These are phyloP conservation scores for Neurospora sp. DNA, from an alignment of 495 filamentous ascomycete genomes.

Conservation along the genomic window DNA sequence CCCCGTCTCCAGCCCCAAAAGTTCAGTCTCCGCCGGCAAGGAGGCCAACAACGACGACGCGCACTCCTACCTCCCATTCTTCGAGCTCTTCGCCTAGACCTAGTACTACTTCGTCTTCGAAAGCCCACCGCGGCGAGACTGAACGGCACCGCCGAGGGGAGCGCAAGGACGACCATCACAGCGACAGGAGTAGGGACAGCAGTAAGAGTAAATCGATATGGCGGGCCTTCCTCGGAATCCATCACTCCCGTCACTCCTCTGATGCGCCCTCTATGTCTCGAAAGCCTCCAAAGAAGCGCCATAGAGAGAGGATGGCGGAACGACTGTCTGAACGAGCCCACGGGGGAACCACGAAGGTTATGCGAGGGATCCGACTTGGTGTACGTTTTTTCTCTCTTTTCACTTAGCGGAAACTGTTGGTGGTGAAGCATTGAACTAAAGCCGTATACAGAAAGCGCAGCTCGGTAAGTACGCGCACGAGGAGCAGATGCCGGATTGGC, in stretches of 20 bases:
- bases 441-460: slow-evolving; percentile 39
- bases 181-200: not conserved
- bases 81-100: not conserved
- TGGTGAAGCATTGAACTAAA: not conserved
- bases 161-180: not conserved
- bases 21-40: not conserved
- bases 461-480: slow-evolving; percentile 83
- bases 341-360: not conserved
- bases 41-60: not conserved
- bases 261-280: not conserved
- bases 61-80: not conserved
- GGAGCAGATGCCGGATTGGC: slow-evolving; percentile 75
- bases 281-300: slow-evolving; percentile 5
- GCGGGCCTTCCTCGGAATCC: not conserved
- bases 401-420: not conserved
- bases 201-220: slow-evolving; percentile 16
- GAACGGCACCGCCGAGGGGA: slow-evolving; percentile 7
- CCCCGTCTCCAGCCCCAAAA: not conserved
- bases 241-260: slow-evolving; percentile 2
- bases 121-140: slow-evolving; percentile 8
- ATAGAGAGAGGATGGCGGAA: not conserved
- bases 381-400: slow-evolving; percentile 8
- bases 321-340: not conserved
- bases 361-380: slow-evolving; percentile 19
- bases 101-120: slow-evolving; percentile 6